phyloP scores from a whole-genome alignment of 495 filamentous ascomycete species.

The Penicillium robsamsonii region DNA sequence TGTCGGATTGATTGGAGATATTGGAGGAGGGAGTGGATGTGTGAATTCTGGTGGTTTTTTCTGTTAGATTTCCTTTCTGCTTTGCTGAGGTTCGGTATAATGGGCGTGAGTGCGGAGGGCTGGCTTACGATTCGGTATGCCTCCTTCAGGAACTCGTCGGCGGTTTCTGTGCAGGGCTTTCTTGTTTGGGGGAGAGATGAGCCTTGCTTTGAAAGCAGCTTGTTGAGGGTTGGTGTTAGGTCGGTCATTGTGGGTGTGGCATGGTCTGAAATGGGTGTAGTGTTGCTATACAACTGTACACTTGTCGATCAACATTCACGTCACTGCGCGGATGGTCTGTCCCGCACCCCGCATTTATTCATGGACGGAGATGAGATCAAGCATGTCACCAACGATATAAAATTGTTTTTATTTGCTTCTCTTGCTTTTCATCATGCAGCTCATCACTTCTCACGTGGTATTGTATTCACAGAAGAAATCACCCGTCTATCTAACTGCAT shows the following conservation, averaged over 20 bases:
- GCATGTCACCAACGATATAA: not conserved
- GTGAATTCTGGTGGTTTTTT: constrained; percentile 64
- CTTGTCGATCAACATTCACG: constrained; percentile 13
- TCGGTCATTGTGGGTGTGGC: constrained; percentile 55
- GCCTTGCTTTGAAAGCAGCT: constrained; percentile 56
- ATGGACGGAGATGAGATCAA: not conserved
- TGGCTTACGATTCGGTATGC: constrained; percentile 82
- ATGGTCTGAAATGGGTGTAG: constrained; percentile 4
- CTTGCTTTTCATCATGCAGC: not conserved
- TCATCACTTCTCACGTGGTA: not conserved
- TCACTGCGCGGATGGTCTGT: constrained; percentile 15
- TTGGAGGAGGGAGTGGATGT: constrained; percentile 70
- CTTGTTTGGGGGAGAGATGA: constrained; percentile 4
- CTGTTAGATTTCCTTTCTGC: constrained; percentile 3
- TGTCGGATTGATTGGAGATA: constrained; percentile 83
- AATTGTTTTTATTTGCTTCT: not conserved
- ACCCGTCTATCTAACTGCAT: not conserved
- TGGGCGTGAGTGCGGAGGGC: constrained; percentile 7
- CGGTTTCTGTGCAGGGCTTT: constrained; percentile 43
- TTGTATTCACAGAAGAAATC: not conserved
- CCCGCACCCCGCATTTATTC: constrained; percentile 5
- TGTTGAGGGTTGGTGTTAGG: constrained; percentile 62
- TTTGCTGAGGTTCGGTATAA: not conserved
- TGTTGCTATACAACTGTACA: constrained; percentile 3
- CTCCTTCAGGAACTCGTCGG: constrained; percentile 93